Percentiles rank a stretch among this genome's conserved stretches.
Conservation (phyloP, 2,329 filamentous ascomycete genomes). For the Phoma herbarum region DNA sequence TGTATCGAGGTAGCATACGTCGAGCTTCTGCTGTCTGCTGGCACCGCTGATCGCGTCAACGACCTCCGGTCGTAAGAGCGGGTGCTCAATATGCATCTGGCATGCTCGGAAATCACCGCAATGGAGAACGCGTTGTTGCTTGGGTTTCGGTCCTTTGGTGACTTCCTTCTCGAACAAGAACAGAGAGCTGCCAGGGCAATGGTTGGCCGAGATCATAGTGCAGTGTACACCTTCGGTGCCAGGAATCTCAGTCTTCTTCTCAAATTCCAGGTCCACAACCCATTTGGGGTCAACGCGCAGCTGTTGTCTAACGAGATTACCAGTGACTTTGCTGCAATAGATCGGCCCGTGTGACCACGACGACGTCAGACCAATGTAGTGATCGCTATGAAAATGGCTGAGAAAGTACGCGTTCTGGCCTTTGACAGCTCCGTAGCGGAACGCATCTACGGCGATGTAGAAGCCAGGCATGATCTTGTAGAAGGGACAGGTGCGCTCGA, state of each 20-base stretch:
- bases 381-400: constrained; percentile 97
- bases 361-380: constrained; percentile 89
- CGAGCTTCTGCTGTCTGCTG: constrained; percentile 82
- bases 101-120: constrained; percentile 97
- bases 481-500: constrained; percentile 92
- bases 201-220: constrained; percentile 95
- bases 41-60: constrained; percentile 76
- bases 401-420: constrained; percentile 95
- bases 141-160: constrained; percentile 66
- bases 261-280: constrained; percentile 86
- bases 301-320: constrained; percentile 86
- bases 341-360: constrained; percentile 94
- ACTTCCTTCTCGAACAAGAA: constrained; percentile 88
- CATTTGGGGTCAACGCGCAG: constrained; percentile 86
- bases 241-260: constrained; percentile 79
- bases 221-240: constrained; percentile 83
- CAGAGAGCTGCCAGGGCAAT: constrained; percentile 93
- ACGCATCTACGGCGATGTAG: constrained; percentile 93
- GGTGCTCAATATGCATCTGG: constrained; percentile 81
- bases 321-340: constrained; percentile 94
- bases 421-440: constrained; percentile 91
- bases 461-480: constrained; percentile 98
- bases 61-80: constrained; percentile 78
- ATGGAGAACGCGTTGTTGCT: constrained; percentile 82
- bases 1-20: constrained; percentile 96